Conservation (phyloP, 352 stramenopile species). For the Pythium rhizo-oryzae region DNA sequence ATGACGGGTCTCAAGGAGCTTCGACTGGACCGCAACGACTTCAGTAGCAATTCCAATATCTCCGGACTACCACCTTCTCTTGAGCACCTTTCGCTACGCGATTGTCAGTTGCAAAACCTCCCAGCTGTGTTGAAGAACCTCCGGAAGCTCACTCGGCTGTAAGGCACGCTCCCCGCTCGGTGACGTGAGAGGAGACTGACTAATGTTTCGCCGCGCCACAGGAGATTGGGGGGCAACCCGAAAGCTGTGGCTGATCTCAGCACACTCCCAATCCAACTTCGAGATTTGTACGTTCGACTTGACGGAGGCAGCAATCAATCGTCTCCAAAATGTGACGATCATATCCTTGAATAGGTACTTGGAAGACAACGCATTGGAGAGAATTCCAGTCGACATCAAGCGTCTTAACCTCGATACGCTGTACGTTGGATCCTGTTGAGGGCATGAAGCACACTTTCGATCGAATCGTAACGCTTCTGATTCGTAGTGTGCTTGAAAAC, state of each 20-base stretch:
- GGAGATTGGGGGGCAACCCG: neutral
- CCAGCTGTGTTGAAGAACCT: neutral
- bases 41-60: constrained; percentile 12
- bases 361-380: neutral
- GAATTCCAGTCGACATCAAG: neutral
- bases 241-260: neutral
- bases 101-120: constrained; percentile 2
- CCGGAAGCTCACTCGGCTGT: neutral
- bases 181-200: neutral
- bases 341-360: no score
- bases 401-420: neutral
- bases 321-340: neutral
- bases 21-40: constrained; percentile 3
- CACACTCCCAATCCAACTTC: neutral
- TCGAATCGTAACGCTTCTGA: no score
- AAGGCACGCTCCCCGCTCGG: neutral
- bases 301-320: no score
- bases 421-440: neutral
- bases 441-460: neutral
- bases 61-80: neutral
- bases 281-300: neutral
- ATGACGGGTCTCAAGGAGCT: constrained; percentile 1
- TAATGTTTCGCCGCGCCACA: neutral
- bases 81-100: neutral
- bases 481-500: neutral